Base-by-base conservation (phyloP, 805 yeast species). In the Saccharomycopsis sp. region DNA sequence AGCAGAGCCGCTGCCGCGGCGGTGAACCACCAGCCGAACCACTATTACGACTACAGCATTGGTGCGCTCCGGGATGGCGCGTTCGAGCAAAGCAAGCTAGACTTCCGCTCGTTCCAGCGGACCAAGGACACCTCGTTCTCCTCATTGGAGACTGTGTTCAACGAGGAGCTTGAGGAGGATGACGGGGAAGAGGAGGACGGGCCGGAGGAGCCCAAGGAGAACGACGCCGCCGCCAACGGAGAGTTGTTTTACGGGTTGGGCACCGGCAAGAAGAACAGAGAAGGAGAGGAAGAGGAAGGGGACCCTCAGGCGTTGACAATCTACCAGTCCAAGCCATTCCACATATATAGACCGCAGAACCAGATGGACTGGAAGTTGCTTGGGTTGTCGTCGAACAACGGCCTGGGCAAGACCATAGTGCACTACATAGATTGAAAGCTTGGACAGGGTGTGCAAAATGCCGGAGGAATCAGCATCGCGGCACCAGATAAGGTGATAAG, bases 311-410 rank as follows among this genome's bases (percentile, higher is more conserved):
- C 41, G n/a, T 29, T 40, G n/a, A 43, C 48, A 6, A 42, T 45
- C 7, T 45, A 45, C 21, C 49, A 45, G 26, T n/a, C 42, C 6
- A 44, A 39, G 25, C 46, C 48, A 4, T 35, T 38, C 31, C 41
- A 47, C 30, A 29, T 47, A 20, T 47, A 47, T 36, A 37, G 41
- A 25, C 48, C 50, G 5, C 45, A 41, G 34, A 47, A 44, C 19
- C 46, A 41, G 20, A 41, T 41, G 40, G 50, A 47, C 23, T 47
- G 50, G 50, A 47, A 47, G 26, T 29, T 47, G 21, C 30, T 47
- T 10, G 50, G 50, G 13, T 39, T 47, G 16, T 38, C 44, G 2
- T 45, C 46, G 5, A n/a, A n/a, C n/a, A n/a, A n/a, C n/a, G 37
- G 38, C 10, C 30, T 30, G 30, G 46, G 48, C 5, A 47, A 41